Conservation (phyloP, 2,329 filamentous ascomycete species). For the Fusarium sp. region DNA sequence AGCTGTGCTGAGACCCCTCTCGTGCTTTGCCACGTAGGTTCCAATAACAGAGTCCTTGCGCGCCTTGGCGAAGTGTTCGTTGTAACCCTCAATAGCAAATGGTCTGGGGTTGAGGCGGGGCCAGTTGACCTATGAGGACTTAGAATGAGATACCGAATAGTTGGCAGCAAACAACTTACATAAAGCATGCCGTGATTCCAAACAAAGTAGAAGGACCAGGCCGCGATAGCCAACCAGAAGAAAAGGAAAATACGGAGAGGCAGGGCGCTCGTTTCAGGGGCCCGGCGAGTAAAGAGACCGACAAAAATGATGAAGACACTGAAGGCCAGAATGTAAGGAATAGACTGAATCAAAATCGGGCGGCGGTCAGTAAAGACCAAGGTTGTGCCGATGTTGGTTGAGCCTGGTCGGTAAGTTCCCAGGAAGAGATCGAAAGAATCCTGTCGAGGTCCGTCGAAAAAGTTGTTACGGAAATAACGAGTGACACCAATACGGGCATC, state of each 20-base stretch:
- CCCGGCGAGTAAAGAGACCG: slow-evolving; percentile 77
- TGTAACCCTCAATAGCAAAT: slow-evolving; percentile 88
- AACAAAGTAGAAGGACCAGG: slow-evolving; percentile 83
- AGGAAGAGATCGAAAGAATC: slow-evolving; percentile 97
- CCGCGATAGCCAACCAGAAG: slow-evolving; percentile 78
- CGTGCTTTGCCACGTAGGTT: slow-evolving; percentile 75
- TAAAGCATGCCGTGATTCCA: slow-evolving; percentile 90
- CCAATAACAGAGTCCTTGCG: slow-evolving; percentile 87
- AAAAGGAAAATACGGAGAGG: slow-evolving; percentile 86
- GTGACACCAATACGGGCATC: slow-evolving; percentile 91
- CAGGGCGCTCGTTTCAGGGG: slow-evolving; percentile 81
- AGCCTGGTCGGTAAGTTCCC: slow-evolving; percentile 83
- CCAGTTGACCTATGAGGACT: slow-evolving; percentile 85
- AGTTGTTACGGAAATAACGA: slow-evolving; percentile 94
- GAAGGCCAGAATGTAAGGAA: slow-evolving; percentile 90
- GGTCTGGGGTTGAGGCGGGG: slow-evolving; percentile 92
- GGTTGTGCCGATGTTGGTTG: slow-evolving; percentile 76
- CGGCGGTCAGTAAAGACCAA: slow-evolving; percentile 86
- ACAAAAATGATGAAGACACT: slow-evolving; percentile 87
- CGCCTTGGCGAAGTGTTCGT: slow-evolving; percentile 86
- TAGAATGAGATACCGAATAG: slow-evolving; percentile 16
- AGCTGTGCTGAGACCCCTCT: slow-evolving; percentile 85
- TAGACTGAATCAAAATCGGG: slow-evolving; percentile 89
- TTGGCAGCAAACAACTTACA: slow-evolving; percentile 70
- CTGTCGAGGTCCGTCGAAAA: slow-evolving; percentile 91